Conservation (phyloP, 140 eudicot species). For the Senecio squalidus region DNA sequence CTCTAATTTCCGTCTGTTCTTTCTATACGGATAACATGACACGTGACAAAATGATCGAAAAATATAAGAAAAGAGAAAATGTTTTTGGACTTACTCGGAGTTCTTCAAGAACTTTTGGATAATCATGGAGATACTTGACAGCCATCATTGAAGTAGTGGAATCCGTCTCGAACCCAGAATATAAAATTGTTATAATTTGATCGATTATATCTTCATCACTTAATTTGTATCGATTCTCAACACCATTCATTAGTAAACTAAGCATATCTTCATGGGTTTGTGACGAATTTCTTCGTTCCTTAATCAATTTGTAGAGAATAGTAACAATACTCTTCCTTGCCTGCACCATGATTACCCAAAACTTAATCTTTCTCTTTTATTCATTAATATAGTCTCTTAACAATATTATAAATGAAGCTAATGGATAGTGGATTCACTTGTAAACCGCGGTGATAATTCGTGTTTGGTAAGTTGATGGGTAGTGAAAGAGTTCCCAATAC, state of each 20-base stretch:
- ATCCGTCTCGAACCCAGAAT: constrained; percentile 95
- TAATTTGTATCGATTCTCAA: constrained; percentile 53
- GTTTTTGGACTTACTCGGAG: constrained; percentile 87
- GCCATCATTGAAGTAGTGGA: constrained; percentile 99
- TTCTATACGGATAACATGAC: constrained; percentile 38
- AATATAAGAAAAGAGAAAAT: too few species aligned
- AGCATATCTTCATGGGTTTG: constrained; percentile 69
- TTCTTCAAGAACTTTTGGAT: constrained; percentile 84
- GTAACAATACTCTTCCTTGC: constrained; percentile 73
- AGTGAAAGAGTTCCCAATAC: constrained; percentile 91
- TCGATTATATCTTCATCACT: constrained; percentile 90
- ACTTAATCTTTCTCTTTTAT: neutral
- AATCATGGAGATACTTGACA: constrained; percentile 91
- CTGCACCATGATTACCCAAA: constrained; percentile 17
- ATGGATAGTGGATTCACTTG: constrained; percentile 7
- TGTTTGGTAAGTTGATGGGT: constrained; percentile 79
- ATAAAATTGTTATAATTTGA: constrained; percentile 81
- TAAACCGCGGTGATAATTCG: constrained; percentile 63
- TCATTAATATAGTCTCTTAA: too few species aligned
- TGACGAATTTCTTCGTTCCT: constrained; percentile 53
- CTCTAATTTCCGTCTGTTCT: constrained; percentile 86
- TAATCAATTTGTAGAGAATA: constrained; percentile 53
- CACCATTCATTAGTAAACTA: constrained; percentile 48
- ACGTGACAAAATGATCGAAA: neutral
- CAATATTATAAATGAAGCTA: too few species aligned